Conservation (phyloP, 139 green algal genomes). For the Picocystis salinarum region DNA sequence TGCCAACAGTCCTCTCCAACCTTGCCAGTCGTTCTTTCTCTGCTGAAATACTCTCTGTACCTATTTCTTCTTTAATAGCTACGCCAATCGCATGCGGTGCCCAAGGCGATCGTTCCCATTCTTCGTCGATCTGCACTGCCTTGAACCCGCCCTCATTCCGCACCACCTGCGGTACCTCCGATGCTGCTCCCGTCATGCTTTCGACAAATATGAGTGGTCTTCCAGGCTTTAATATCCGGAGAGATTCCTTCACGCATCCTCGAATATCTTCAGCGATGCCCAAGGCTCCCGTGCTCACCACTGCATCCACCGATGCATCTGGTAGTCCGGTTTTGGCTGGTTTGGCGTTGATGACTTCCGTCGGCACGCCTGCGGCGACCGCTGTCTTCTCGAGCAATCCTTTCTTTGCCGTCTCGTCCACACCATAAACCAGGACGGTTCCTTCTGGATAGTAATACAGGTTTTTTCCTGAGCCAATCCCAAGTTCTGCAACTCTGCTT, state of each 20-base stretch:
- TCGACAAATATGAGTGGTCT: not conserved
- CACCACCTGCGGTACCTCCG: too few species aligned
- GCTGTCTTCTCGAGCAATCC: not conserved
- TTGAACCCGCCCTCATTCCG: too few species aligned
- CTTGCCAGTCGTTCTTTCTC: too few species aligned
- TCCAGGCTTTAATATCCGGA: not conserved
- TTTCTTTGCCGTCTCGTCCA: not conserved
- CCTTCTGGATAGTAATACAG: not conserved
- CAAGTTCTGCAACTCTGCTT: not conserved
- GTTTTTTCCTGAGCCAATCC: not conserved
- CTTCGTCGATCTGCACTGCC: too few species aligned
- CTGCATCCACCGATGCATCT: not conserved
- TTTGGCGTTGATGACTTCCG: not conserved
- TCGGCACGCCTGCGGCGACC: not conserved
- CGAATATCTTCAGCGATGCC: not conserved
- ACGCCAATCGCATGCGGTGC: too few species aligned
- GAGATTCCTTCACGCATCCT: not conserved
- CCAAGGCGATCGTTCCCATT: too few species aligned
- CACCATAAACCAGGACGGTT: not conserved
- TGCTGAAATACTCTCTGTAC: too few species aligned
- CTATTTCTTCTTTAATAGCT: too few species aligned
- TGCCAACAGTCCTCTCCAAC: too few species aligned
- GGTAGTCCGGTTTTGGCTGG: not conserved
- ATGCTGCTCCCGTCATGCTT: too few species aligned
- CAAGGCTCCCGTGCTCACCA: not conserved